Evolutionary conservation across 306 rosid species (phyloP).

Genomic region (Prosopis cineraria): DNA sequence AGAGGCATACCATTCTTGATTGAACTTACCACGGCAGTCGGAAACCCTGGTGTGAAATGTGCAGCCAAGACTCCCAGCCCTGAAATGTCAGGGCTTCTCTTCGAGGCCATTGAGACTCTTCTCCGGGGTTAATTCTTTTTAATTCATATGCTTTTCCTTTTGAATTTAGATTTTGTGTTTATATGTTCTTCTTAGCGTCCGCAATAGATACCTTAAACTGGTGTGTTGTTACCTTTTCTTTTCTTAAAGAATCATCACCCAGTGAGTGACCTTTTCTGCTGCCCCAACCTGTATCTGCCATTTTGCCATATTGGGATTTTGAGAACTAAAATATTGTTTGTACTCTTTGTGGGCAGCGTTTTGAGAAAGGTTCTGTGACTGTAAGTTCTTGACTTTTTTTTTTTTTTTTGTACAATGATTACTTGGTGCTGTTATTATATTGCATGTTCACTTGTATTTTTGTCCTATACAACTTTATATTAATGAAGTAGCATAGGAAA

Average conservation of each 20-base stretch:
- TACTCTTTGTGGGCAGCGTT: constrained; percentile 30
- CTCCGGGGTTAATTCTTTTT: constrained; percentile 56
- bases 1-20: constrained; percentile 75
- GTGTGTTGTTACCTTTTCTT: constrained; percentile 28
- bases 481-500: background rate
- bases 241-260: constrained; percentile 3
- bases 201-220: constrained; percentile 40
- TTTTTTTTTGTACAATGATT: constrained; percentile 34
- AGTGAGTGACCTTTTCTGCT: constrained; percentile 32
- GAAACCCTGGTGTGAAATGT: constrained; percentile 80
- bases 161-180: constrained; percentile 33
- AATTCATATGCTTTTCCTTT: background rate
- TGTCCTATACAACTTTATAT: background rate
- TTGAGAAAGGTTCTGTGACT: constrained; percentile 32
- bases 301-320: constrained; percentile 9
- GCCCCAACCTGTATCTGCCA: constrained; percentile 23
- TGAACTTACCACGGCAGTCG: constrained; percentile 74
- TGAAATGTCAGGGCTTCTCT: constrained; percentile 78
- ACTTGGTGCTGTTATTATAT: constrained; percentile 23
- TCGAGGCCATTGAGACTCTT: constrained; percentile 81
- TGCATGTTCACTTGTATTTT: constrained; percentile 6
- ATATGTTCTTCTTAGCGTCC: constrained; percentile 41
- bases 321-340: constrained; percentile 20
- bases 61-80: constrained; percentile 95
- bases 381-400: constrained; percentile 40